A percentile compares a stretch with the other conserved stretches of the same genome.
These are phyloP conservation scores for Saccharomyces hybrid DNA, from an alignment of 1,139 yeast species.

Conservation along the genomic window DNA sequence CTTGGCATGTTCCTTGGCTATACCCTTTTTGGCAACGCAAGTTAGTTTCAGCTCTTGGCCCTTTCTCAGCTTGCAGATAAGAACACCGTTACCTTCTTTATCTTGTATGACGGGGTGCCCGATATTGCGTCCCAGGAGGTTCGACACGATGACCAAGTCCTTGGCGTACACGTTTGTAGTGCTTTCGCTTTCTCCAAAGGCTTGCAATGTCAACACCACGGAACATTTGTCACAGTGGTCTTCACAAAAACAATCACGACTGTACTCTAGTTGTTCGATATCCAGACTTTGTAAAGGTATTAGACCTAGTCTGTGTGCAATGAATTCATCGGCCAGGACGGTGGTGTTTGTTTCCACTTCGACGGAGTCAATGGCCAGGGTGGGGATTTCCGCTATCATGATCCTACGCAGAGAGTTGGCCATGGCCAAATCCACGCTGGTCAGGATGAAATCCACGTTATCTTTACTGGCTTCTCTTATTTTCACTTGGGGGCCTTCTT, in stretches of 20 bases:
- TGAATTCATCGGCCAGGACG: conserved; percentile 92
- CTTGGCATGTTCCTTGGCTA: conserved; percentile 96
- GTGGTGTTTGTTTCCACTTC: conserved; percentile 91
- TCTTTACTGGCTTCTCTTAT: conserved; percentile 81
- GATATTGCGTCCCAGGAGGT: conserved; percentile 38
- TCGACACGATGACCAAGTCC: conserved; percentile 56
- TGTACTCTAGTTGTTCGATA: conserved; percentile 70
- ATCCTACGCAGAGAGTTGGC: conserved; percentile 90
- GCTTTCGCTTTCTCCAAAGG: conserved; percentile 82
- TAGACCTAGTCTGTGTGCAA: conserved; percentile 86
- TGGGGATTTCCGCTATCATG: conserved; percentile 94
- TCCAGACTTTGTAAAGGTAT: conserved; percentile 82
- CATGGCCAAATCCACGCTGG: conserved; percentile 80
- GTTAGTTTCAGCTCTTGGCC: conserved; percentile 85
- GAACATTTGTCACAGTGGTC: conserved; percentile 94
- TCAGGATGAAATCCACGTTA: conserved; percentile 80
- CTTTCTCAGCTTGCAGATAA: conserved; percentile 83
- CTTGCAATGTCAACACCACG: conserved; percentile 77
- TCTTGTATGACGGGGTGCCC: conserved; percentile 84
- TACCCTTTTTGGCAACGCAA: conserved; percentile 96
- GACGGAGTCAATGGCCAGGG: conserved; percentile 90
- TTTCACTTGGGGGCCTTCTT: conserved; percentile 71
- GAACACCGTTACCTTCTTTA: conserved; percentile 68
- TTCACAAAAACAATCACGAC: conserved; percentile 96
- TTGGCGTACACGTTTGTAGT: conserved; percentile 86